A percentile compares a stretch with the other conserved stretches of the same genome.
These are phyloP conservation scores for Chiua virens DNA, from an alignment of 768 basidiomycete species.

Conservation along the genomic window DNA sequence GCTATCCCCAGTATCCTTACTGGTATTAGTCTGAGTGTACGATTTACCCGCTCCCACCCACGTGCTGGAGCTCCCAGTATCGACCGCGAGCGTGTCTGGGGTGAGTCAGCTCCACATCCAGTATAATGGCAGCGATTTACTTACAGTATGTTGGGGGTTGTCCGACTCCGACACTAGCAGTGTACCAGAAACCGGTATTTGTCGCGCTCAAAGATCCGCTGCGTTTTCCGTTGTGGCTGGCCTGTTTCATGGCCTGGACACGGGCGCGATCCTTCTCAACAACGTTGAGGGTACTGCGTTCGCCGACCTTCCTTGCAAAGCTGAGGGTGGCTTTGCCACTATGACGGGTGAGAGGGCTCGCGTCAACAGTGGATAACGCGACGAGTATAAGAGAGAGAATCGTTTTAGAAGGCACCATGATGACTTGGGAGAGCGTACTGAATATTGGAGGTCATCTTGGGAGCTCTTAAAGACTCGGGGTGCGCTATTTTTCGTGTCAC, in stretches of 20 bases:
- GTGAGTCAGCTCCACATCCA: too few relatives aligned
- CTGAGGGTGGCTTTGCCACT: neutral
- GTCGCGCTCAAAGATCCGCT: neutral
- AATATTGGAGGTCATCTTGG: neutral
- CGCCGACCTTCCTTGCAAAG: neutral
- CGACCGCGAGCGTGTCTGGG: conserved; percentile 27
- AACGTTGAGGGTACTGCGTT: neutral
- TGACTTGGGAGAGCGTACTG: neutral
- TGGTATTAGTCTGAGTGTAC: conserved; percentile 6
- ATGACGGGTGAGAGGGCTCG: neutral
- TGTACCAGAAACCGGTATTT: conserved; percentile 28
- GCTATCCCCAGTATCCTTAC: conserved; percentile 10
- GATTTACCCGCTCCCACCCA: conserved; percentile 25
- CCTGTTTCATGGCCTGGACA: neutral
- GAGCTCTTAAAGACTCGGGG: neutral
- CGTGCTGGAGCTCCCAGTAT: conserved; percentile 30
- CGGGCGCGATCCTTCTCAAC: neutral
- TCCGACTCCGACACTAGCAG: conserved; percentile 24
- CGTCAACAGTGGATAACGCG: neutral
- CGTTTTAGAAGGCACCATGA: neutral
- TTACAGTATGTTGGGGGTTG: conserved; percentile 26
- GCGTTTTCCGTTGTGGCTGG: neutral
- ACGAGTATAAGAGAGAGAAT: neutral
- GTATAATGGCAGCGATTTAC: neutral
- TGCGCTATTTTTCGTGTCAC: too few relatives aligned